Evolutionary conservation across 805 yeast species (phyloP).

Genomic region (Cyberlindnera lachancei): DNA sequence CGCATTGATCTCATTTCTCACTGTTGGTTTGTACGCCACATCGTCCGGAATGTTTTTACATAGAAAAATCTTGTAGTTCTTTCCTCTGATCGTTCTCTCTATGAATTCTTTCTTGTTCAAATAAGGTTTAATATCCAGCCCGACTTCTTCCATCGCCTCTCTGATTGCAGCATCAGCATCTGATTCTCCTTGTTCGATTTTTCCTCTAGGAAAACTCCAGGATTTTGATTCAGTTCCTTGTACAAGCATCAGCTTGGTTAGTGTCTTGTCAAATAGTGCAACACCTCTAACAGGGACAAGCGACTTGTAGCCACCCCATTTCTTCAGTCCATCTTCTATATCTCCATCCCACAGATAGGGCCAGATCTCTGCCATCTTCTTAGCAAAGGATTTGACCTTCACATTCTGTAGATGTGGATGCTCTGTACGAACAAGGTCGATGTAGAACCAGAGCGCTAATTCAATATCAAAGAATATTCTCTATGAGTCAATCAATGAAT

Average conservation of each 20-base stretch:
- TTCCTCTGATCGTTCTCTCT: conserved; percentile 76
- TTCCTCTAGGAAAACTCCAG: conserved; percentile 98
- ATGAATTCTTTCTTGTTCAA: conserved; percentile 65
- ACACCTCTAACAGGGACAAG: conserved; percentile 96
- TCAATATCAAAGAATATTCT: conserved; percentile 90
- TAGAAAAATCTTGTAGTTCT: conserved; percentile 77
- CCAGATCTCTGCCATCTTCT: conserved; percentile 56
- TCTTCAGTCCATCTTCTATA: conserved; percentile 66
- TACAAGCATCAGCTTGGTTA: conserved; percentile 70
- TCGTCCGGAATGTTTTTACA: conserved; percentile 73
- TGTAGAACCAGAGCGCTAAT: conserved; percentile 97
- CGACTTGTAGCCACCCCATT: conserved; percentile 79
- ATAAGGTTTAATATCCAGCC: conserved; percentile 69
- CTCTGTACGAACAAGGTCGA: conserved; percentile 68
- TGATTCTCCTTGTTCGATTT: conserved; percentile 86
- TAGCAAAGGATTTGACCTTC: conserved; percentile 71
- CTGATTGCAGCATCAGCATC: conserved; percentile 87
- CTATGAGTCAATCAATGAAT: too few relatives aligned
- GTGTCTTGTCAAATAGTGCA: conserved; percentile 65
- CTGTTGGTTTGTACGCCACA: conserved; percentile 68
- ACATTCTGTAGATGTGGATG: conserved; percentile 72
- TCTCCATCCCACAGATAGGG: conserved; percentile 85
- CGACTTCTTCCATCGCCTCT: conserved; percentile 90
- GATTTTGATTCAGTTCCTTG: conserved; percentile 75
- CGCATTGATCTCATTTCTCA: conserved; percentile 78